Percentiles rank a stretch among this genome's conserved stretches.
phyloP scores from a whole-genome alignment of 139 green algal species.

The Haematococcus lacustris region DNA sequence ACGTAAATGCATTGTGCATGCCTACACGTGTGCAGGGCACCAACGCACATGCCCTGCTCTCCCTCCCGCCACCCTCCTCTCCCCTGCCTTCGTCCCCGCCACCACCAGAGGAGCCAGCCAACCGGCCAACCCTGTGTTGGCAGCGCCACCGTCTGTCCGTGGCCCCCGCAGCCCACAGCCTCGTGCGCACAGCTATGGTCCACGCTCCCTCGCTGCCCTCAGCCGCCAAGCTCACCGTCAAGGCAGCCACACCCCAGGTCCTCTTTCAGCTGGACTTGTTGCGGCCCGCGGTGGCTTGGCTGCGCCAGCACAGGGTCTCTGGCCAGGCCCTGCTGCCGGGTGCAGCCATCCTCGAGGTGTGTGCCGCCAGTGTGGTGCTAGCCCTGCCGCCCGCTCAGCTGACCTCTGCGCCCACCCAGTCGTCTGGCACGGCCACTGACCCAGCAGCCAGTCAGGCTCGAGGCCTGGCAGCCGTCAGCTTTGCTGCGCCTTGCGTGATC shows the following conservation, averaged over 20 bases:
- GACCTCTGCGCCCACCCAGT: neutral
- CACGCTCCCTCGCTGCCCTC: neutral
- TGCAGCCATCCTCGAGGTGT: constrained; percentile 56
- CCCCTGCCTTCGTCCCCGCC: neutral
- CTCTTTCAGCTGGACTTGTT: constrained; percentile 24
- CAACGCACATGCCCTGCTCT: constrained; percentile 66
- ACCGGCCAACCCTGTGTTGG: constrained; percentile 6
- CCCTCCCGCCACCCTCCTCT: neutral
- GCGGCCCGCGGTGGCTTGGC: constrained; percentile 32
- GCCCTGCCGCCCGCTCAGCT: neutral
- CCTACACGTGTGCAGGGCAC: constrained; percentile 54
- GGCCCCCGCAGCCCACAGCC: constrained; percentile 31
- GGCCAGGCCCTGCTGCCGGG: constrained; percentile 48
- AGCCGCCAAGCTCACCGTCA: no score
- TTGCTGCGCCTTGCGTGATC: neutral
- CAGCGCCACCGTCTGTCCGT: constrained; percentile 12
- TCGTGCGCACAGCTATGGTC: constrained; percentile 20
- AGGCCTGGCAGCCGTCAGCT: neutral
- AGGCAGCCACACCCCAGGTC: neutral
- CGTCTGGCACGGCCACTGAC: neutral
- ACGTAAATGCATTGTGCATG: neutral
- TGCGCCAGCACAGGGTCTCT: constrained; percentile 61
- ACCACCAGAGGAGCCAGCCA: neutral
- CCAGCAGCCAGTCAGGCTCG: neutral
- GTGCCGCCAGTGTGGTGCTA: constrained; percentile 17